Evolutionary conservation across 495 filamentous ascomycete species (phyloP).

Genomic region (Chaetomium fimeti): DNA sequence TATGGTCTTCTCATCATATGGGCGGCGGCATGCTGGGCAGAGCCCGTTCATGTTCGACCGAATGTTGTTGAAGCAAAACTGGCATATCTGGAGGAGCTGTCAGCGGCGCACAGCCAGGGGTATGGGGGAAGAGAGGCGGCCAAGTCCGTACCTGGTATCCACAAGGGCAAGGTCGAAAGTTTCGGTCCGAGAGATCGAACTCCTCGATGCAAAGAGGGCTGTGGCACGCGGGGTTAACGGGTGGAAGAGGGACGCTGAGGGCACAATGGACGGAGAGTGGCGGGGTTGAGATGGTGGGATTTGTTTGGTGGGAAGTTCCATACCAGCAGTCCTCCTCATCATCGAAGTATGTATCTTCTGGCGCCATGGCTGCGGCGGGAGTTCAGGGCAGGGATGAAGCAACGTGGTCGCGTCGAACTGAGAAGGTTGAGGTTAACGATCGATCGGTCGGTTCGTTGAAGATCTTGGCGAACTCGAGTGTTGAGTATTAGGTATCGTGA

Average conservation of each 20-base stretch:
- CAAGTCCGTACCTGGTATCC: slow-evolving; percentile 80
- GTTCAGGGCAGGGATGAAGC: slow-evolving; percentile 1
- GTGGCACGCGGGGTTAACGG: slow-evolving; percentile 22
- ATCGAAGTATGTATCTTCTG: slow-evolving; percentile 95
- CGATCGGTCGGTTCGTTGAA: background rate
- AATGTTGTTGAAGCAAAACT: slow-evolving; percentile 99
- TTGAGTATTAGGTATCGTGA: slow-evolving; percentile 25
- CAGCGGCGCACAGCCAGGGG: slow-evolving; percentile 27
- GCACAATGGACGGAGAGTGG: background rate
- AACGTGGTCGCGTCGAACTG: slow-evolving; percentile 21
- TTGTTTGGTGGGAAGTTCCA: slow-evolving; percentile 26
- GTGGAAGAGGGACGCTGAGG: background rate
- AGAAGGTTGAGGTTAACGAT: slow-evolving; percentile 6
- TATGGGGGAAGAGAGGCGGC: background rate
- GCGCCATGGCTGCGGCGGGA: slow-evolving; percentile 58
- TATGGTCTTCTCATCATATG: slow-evolving; percentile 94
- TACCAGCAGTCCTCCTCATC: slow-evolving; percentile 94
- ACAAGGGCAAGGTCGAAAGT: slow-evolving; percentile 96
- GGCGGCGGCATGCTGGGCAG: slow-evolving; percentile 91
- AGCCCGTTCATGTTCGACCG: slow-evolving; percentile 91
- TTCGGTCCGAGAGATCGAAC: slow-evolving; percentile 93
- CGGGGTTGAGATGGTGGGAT: slow-evolving; percentile 16
- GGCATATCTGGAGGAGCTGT: slow-evolving; percentile 71
- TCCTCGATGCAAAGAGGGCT: slow-evolving; percentile 99
- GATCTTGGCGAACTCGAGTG: slow-evolving; percentile 7